phyloP scores from a whole-genome alignment of 345 rosid genomes.

The Gossypium raimondii region DNA sequence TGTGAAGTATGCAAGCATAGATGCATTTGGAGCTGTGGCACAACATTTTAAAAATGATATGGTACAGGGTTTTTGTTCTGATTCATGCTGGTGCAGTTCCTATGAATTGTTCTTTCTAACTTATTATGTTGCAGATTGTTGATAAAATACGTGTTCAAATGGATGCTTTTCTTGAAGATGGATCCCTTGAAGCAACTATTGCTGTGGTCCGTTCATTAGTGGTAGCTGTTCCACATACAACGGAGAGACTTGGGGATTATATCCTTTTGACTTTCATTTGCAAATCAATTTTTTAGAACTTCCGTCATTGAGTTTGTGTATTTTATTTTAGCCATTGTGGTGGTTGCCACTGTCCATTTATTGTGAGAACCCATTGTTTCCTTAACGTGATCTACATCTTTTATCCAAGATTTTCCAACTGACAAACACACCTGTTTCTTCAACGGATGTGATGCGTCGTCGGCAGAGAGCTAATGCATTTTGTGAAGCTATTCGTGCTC shows the following conservation, averaged over 20 bases:
- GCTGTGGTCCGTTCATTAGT: conserved; percentile 85
- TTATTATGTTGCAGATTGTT: conserved; percentile 59
- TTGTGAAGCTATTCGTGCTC: conserved; percentile 92
- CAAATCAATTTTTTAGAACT: background rate
- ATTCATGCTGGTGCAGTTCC: background rate
- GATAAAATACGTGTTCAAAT: conserved; percentile 96
- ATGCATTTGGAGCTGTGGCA: conserved; percentile 93
- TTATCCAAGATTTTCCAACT: conserved; percentile 87
- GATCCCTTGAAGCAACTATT: conserved; percentile 89
- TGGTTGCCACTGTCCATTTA: background rate
- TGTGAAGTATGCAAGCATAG: conserved; percentile 94
- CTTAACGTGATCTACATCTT: conserved; percentile 55
- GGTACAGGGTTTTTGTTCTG: conserved; percentile 35
- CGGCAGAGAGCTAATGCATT: conserved; percentile 89
- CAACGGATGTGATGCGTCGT: conserved; percentile 60
- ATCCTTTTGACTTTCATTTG: conserved; percentile 42
- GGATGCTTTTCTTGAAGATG: conserved; percentile 99
- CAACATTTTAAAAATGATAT: conserved; percentile 88
- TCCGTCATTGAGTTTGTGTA: background rate
- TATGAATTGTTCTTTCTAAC: conserved; percentile 17
- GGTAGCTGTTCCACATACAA: conserved; percentile 88
- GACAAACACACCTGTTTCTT: conserved; percentile 54
- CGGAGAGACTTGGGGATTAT: conserved; percentile 86
- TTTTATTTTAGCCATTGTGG: conserved; percentile 2
- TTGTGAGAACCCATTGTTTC: conserved; percentile 23